Base-by-base conservation (phyloP, 495 filamentous ascomycete genomes). In the Daldinia childiae region DNA sequence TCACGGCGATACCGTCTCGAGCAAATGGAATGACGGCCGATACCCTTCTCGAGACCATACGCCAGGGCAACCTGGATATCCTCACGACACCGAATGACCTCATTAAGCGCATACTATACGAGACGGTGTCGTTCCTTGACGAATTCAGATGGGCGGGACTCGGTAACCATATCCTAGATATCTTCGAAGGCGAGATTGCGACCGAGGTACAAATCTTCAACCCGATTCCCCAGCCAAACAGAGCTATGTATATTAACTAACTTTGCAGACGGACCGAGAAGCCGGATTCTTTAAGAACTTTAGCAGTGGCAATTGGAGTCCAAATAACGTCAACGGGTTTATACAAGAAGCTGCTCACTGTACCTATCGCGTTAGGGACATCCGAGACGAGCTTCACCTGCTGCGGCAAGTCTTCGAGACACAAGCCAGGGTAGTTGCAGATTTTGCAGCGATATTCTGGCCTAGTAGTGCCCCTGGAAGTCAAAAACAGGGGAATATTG, bases 1-100 rank as follows among this genome's bases (percentile, higher is more conserved):
- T 48, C 17, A 48, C 43, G 8, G 43, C 43, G 19, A 48, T 48
- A 24, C 43, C 43, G 19, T 48, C 43, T 48, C 43, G 43, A 48
- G 43, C 43, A 48, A 48, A 48, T 19, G 43, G 43, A 48, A 48
- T 48, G 43, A 48, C 43, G 43, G 43, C 43, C 43, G 43, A 48
- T 1, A 48, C 43, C 43, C 43, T 48, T 24, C 43, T 48, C 43
- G 43, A 48, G 43, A 48, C 43, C 8, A 48, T 48, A 11, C 43
- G 43, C 3, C 43, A 48, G 19, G 43, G 43, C 0, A 48, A 48
- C 43, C 43, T 48, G 3, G 43, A 48, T 21, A 11, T 48, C 19
- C 43, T 48, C 19, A 48, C 19, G 17, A 48, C 43, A 1, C 43
- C 43, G 43, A 48, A 48, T 11, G 43, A 48, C 11, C 43, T 48